phyloP scores from a whole-genome alignment of 495 filamentous ascomycete genomes.

The Neurospora sp. region DNA sequence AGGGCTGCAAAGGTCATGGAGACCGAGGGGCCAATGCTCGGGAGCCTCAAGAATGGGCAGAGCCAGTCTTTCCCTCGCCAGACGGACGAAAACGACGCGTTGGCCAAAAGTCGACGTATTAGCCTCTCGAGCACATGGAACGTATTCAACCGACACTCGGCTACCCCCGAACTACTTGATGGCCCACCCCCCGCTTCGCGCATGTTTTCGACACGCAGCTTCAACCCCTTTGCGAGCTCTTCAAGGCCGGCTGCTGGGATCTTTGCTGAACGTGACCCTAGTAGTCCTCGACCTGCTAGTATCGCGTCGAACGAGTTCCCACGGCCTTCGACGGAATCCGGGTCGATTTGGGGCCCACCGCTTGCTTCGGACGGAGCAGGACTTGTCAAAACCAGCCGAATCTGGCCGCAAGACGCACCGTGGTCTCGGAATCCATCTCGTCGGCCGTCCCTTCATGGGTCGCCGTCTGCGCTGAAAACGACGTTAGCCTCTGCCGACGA shows the following conservation, averaged over 20 bases:
- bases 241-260: slow-evolving; percentile 59
- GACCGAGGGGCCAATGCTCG: slow-evolving; percentile 58
- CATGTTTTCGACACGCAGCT: slow-evolving; percentile 29
- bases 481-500: slow-evolving; percentile 40
- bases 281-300: slow-evolving; percentile 67
- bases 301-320: slow-evolving; percentile 73
- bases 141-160: slow-evolving; percentile 47
- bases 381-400: slow-evolving; percentile 24
- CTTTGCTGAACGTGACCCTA: slow-evolving; percentile 54
- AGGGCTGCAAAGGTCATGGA: slow-evolving; percentile 57
- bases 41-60: slow-evolving; percentile 63
- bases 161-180: slow-evolving; percentile 30
- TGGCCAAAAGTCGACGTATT: slow-evolving; percentile 35
- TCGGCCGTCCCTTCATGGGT: slow-evolving; percentile 38
- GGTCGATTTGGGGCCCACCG: slow-evolving; percentile 36
- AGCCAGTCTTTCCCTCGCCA: slow-evolving; percentile 70
- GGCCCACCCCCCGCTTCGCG: slow-evolving; percentile 22
- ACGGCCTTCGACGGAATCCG: slow-evolving; percentile 70
- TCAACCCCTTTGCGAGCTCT: slow-evolving; percentile 59
- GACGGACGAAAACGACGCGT: slow-evolving; percentile 35
- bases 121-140: slow-evolving; percentile 42
- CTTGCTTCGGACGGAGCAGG: slow-evolving; percentile 11
- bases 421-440: slow-evolving; percentile 39
- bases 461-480: slow-evolving; percentile 39
- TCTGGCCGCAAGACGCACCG: slow-evolving; percentile 34